Percentiles rank a stretch among this genome's conserved stretches.
phyloP scores from a whole-genome alignment of 2,329 filamentous ascomycete genomes.

The Stenocarpella maydis region DNA sequence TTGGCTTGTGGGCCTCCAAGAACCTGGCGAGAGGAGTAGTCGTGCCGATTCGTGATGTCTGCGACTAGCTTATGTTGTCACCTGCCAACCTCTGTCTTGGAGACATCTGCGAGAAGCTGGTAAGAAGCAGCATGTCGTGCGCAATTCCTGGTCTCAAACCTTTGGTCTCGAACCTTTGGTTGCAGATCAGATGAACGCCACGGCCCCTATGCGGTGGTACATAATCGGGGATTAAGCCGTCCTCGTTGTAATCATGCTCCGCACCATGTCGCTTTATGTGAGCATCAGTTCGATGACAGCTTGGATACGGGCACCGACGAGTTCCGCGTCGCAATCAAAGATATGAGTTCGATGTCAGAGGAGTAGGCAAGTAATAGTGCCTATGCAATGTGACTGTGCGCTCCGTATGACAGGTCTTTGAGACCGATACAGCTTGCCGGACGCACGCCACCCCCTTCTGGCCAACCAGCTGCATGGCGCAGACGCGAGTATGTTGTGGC shows the following conservation, averaged over 20 bases:
- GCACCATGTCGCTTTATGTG: neutral
- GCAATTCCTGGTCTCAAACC: neutral
- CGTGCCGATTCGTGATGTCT: neutral
- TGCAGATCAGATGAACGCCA: neutral
- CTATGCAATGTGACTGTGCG: neutral
- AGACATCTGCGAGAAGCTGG: neutral
- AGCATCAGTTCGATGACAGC: neutral
- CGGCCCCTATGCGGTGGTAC: neutral
- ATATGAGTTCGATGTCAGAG: neutral
- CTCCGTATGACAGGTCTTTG: neutral
- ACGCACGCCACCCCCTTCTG: neutral
- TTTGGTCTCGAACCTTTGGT: neutral
- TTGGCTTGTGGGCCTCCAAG: neutral
- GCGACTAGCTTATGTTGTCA: neutral
- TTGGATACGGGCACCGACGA: neutral
- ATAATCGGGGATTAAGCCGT: neutral
- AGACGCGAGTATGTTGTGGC: neutral
- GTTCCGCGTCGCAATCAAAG: too few relatives aligned
- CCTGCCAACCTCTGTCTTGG: neutral
- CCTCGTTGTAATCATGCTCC: neutral
- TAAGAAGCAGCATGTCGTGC: neutral
- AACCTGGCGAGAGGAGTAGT: neutral
- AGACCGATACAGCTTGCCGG: neutral
- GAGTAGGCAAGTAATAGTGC: neutral
- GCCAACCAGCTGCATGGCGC: neutral